phyloP scores from a whole-genome alignment of 345 rosid genomes.

The Gossypium arboreum region DNA sequence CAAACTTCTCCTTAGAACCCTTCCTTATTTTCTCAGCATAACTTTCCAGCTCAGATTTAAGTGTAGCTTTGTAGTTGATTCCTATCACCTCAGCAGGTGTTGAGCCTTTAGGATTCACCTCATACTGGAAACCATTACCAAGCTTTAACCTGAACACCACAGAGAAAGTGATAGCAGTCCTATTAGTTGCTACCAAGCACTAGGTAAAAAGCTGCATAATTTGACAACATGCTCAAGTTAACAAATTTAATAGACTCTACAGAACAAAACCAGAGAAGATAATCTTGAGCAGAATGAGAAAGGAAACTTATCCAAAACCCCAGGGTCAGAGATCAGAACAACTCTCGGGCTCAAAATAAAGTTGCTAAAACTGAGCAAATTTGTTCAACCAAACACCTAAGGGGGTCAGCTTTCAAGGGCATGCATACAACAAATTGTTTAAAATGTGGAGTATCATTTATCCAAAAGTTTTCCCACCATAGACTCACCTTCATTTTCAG shows the following conservation, averaged over 20 bases:
- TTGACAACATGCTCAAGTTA: neutral
- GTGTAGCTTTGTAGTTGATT: constrained; percentile 56
- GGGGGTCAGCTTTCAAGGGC: neutral
- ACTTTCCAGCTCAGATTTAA: constrained; percentile 60
- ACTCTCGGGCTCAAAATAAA: neutral
- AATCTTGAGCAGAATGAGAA: neutral
- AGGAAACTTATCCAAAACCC: neutral
- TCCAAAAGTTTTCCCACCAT: neutral
- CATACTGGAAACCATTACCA: constrained; percentile 45
- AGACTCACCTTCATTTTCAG: neutral
- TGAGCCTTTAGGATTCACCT: constrained; percentile 51
- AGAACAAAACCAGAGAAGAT: neutral
- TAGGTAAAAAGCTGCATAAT: neutral
- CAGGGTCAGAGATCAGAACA: neutral
- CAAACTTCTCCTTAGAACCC: constrained; percentile 47
- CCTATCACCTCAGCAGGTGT: constrained; percentile 72
- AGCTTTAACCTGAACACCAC: constrained; percentile 51
- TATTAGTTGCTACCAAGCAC: neutral
- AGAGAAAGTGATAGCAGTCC: neutral
- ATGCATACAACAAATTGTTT: no score
- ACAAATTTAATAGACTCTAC: neutral
- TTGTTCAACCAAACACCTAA: neutral
- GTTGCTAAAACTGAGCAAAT: neutral
- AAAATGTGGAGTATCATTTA: neutral
- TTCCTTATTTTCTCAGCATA: constrained; percentile 45